Conservation (phyloP, 345 rosid genomes). For the Gossypium mustelinum region DNA sequence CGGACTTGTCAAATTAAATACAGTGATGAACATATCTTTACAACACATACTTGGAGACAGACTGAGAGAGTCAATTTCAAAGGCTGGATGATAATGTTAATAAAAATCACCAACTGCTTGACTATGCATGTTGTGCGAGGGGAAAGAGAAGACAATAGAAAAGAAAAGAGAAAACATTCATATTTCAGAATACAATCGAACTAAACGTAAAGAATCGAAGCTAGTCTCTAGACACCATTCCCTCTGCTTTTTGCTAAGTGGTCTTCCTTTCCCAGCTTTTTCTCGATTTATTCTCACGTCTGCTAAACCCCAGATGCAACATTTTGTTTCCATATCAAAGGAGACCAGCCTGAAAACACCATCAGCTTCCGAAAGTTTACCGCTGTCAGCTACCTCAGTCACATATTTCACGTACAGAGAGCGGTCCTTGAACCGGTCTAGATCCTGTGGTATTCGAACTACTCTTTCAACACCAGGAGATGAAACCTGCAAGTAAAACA, state of each 20-base stretch:
- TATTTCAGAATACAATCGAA: conserved; percentile 41
- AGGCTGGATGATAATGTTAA: background rate
- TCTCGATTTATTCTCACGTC: conserved; percentile 76
- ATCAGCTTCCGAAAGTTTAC: conserved; percentile 42
- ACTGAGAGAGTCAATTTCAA: background rate
- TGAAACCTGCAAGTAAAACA: conserved; percentile 52
- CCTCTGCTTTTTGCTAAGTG: conserved; percentile 76
- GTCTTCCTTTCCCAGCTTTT: conserved; percentile 90
- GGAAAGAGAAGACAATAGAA: background rate
- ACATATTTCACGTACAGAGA: conserved; percentile 60
- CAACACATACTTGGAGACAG: too few relatives aligned
- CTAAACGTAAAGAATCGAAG: conserved; percentile 44
- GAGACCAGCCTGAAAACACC: conserved; percentile 72
- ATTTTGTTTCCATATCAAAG: conserved; percentile 47
- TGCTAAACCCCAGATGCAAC: conserved; percentile 80
- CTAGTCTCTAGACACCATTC: conserved; percentile 70
- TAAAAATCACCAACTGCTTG: background rate
- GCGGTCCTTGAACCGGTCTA: conserved; percentile 77
- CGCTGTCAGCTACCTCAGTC: conserved; percentile 15
- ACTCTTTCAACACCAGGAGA: conserved; percentile 89
- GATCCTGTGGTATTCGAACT: conserved; percentile 69
- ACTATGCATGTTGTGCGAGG: background rate
- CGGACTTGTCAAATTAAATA: background rate
- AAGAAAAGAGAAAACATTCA: conserved; percentile 17
- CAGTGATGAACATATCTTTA: background rate